Evolutionary conservation across 75 land plant genomes (phyloP).

Genomic region (Ceratopteris richardii): DNA sequence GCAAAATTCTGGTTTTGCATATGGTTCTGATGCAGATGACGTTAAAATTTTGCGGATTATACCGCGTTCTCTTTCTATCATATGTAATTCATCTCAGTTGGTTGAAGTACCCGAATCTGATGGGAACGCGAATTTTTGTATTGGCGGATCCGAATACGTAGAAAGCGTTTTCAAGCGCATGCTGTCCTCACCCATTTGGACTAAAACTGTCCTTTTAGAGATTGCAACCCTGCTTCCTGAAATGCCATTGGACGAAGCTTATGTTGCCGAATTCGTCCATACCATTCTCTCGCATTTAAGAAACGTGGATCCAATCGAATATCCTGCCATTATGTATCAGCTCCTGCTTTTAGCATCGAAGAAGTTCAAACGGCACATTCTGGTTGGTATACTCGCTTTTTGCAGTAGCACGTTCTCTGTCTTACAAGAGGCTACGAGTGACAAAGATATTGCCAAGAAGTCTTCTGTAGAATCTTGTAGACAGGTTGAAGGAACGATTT

Average conservation of each 20-base stretch:
- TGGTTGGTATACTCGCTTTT: slow-evolving; percentile 56
- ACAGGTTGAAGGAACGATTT: slow-evolving; percentile 84
- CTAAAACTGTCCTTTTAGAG: slow-evolving; percentile 45
- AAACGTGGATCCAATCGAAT: slow-evolving; percentile 59
- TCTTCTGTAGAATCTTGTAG: slow-evolving; percentile 21
- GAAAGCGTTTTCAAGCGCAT: slow-evolving; percentile 33
- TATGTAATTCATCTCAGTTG: slow-evolving; percentile 14
- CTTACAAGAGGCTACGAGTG: not conserved
- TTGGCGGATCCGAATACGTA: slow-evolving; percentile 26
- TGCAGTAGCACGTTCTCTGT: slow-evolving; percentile 29
- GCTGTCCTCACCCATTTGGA: slow-evolving; percentile 36
- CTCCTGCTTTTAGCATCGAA: slow-evolving; percentile 69
- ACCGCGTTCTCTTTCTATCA: slow-evolving; percentile 22
- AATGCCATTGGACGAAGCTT: slow-evolving; percentile 10
- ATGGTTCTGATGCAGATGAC: slow-evolving; percentile 26
- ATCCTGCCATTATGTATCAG: slow-evolving; percentile 77
- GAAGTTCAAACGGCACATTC: slow-evolving; percentile 44
- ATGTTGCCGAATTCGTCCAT: slow-evolving; percentile 35
- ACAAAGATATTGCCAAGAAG: slow-evolving; percentile 1
- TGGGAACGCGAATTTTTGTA: slow-evolving; percentile 22
- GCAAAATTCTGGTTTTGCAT: not conserved
- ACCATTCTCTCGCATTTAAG: slow-evolving; percentile 57
- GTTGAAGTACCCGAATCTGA: slow-evolving; percentile 24
- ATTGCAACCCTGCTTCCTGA: slow-evolving; percentile 47
- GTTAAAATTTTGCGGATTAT: slow-evolving; percentile 38